Evolutionary conservation across 495 filamentous ascomycete genomes (phyloP), one percentile per base, ranked within the genome.

Genomic region (Aspergillus carlsbadensis): DNA sequence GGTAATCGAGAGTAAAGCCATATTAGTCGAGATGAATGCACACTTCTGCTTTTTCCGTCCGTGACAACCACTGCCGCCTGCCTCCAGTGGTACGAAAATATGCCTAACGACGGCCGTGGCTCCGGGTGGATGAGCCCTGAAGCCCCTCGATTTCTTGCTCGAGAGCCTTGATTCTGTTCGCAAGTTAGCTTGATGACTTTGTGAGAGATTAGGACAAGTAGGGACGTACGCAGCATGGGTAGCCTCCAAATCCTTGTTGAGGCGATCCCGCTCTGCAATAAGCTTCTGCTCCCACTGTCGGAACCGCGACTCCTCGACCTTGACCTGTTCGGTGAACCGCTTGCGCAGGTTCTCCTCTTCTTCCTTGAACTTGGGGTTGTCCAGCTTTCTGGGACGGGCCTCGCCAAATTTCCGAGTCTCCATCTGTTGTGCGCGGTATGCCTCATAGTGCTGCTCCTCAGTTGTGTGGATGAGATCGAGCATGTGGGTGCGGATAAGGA

Each of bases 321-420:
- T 98, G 78, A 98, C 94, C 74, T 98, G 95, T 80, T 98, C 94
- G 60, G 94, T 98, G 80, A 98, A 98, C 59, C 94, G 84, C 88
- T 98, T 98, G 72, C 94, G 86, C 62, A 98, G 82, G 60, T 87
- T 90, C 82, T 98, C 94, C 67, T 98, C 94, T 74, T 98, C 94
- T 72, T 98, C 94, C 82, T 98, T 98, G 86, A 98, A 98, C 83
- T 98, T 98, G 74, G 94, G 94, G 81, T 98, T 98, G 81, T 98
- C 94, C 58, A 98, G 82, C 82, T 98, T 98, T 74, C 92, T 81
- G 60, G 94, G 94, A 50, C 94, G 84, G 40, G 93, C 93, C 81
- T 98, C 94, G 72, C 94, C 94, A 63, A 98, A 98, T 77, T 98
- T 98, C 74, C 94, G 85, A 49, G 94, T 98, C 85, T 98, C 94